Percentiles rank a stretch among this genome's conserved stretches.
These are phyloP conservation scores for Fusarium nurragi DNA, from an alignment of 2,329 filamentous ascomycete species.

Conservation along the genomic window DNA sequence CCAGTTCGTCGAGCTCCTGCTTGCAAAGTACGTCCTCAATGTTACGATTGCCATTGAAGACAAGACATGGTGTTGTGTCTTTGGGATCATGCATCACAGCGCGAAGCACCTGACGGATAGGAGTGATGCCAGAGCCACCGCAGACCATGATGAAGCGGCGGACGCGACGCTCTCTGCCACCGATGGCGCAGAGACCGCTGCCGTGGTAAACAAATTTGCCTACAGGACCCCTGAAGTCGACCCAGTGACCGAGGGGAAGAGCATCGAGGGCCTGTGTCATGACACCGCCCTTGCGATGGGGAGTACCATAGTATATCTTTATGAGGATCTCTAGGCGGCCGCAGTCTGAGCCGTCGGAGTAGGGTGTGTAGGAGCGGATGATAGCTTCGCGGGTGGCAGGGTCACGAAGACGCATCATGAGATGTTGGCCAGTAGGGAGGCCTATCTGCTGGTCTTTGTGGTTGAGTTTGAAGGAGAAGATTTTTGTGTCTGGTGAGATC, in stretches of 20 bases:
- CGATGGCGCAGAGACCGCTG: conserved; percentile 69
- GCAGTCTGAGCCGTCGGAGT: conserved; percentile 68
- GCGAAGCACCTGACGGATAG: conserved; percentile 83
- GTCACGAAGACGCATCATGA: conserved; percentile 84
- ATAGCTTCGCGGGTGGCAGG: conserved; percentile 75
- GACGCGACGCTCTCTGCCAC: conserved; percentile 64
- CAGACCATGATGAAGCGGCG: conserved; percentile 85
- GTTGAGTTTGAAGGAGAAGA: conserved; percentile 84
- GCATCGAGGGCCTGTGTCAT: conserved; percentile 85
- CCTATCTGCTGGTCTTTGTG: conserved; percentile 76
- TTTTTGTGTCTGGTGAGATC: conserved; percentile 79
- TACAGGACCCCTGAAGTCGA: conserved; percentile 89
- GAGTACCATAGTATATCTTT: conserved; percentile 79
- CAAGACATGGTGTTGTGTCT: conserved; percentile 73
- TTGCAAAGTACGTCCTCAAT: conserved; percentile 86
- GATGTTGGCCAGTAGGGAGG: conserved; percentile 84
- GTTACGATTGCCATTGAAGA: conserved; percentile 81
- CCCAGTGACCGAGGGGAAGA: conserved; percentile 74
- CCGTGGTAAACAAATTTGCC: conserved; percentile 86
- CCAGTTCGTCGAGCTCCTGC: conserved; percentile 74
- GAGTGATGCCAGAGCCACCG: conserved; percentile 90
- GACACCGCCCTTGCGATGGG: conserved; percentile 70
- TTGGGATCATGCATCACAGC: conserved; percentile 67
- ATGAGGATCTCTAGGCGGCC: conserved; percentile 80
- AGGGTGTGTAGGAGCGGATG: conserved; percentile 87